Percentiles rank a stretch among this genome's conserved stretches.
These are phyloP conservation scores for Apiotrichum sp. DNA, from an alignment of 1,284 basidiomycete species.

Conservation along the genomic window DNA sequence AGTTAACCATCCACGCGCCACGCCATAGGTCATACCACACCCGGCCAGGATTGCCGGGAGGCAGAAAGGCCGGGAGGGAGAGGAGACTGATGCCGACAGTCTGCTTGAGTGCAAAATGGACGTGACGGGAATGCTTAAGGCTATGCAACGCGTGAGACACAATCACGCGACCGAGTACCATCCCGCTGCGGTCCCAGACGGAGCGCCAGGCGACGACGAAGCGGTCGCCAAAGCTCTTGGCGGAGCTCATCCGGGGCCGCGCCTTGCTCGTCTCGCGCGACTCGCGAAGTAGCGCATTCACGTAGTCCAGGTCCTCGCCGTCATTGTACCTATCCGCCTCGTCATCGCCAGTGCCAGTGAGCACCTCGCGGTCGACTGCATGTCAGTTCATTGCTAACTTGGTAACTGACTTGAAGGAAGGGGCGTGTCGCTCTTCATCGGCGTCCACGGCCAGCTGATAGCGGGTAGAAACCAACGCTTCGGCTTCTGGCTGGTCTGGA, in stretches of 20 bases:
- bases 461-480: slow-evolving; percentile 14
- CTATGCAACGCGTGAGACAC: slow-evolving; percentile 31
- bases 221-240: background rate
- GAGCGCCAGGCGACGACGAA: slow-evolving; percentile 23
- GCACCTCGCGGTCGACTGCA: slow-evolving; percentile 5
- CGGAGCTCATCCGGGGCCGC: background rate
- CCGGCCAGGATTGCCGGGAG: slow-evolving; percentile 28
- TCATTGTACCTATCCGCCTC: slow-evolving; percentile 8
- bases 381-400: too few relatives aligned
- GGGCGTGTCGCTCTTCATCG: background rate
- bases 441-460: slow-evolving; percentile 15
- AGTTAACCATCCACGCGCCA: slow-evolving; percentile 48
- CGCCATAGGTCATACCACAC: slow-evolving; percentile 43
- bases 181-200: slow-evolving; percentile 30
- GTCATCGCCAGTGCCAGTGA: slow-evolving; percentile 1
- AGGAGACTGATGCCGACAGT: slow-evolving; percentile 47
- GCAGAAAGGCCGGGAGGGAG: slow-evolving; percentile 46
- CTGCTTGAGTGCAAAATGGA: slow-evolving; percentile 48
- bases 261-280: slow-evolving; percentile 7
- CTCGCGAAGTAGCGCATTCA: slow-evolving; percentile 20
- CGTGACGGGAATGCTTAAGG: slow-evolving; percentile 46
- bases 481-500: background rate
- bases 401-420: background rate
- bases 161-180: slow-evolving; percentile 31
- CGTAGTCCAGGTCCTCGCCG: too few relatives aligned